Evolutionary conservation across 331 rosid genomes (phyloP).

Genomic region (Quercus phellos): DNA sequence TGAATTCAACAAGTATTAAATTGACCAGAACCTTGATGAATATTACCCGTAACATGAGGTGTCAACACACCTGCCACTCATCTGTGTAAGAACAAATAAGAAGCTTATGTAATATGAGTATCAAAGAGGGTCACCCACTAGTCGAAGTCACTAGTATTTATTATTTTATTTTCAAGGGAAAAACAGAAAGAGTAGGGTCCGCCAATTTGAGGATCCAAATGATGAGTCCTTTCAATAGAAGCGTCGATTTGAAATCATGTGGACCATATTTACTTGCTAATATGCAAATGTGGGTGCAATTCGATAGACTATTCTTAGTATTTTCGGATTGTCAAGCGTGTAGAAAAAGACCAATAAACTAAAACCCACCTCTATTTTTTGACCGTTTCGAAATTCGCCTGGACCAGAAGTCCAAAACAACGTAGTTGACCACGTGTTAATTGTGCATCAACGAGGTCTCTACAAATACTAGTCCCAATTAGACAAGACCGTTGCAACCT

Average conservation of each 20-base stretch:
- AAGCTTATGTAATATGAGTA: background rate
- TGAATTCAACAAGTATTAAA: background rate
- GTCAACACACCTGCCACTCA: background rate
- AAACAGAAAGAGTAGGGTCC: background rate
- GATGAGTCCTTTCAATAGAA: background rate
- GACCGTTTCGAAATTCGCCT: background rate
- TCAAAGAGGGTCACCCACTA: background rate
- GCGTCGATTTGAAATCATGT: background rate
- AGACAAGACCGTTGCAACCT: background rate
- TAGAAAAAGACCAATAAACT: background rate
- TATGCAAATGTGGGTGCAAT: background rate
- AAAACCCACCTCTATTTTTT: background rate
- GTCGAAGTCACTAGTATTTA: background rate
- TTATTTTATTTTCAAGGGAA: background rate
- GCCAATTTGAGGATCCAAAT: background rate
- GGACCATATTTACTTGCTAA: background rate
- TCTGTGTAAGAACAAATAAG: background rate
- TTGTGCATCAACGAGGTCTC: too few species aligned
- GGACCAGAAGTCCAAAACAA: background rate
- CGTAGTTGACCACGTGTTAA: constrained; percentile 15
- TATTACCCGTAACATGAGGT: too few species aligned
- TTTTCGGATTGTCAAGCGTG: background rate
- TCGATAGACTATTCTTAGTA: background rate
- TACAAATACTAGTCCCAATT: background rate
- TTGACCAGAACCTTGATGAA: background rate